These are phyloP conservation scores for Silene uniflora DNA, from an alignment of 148 eudicot species.

Conservation along the genomic window DNA sequence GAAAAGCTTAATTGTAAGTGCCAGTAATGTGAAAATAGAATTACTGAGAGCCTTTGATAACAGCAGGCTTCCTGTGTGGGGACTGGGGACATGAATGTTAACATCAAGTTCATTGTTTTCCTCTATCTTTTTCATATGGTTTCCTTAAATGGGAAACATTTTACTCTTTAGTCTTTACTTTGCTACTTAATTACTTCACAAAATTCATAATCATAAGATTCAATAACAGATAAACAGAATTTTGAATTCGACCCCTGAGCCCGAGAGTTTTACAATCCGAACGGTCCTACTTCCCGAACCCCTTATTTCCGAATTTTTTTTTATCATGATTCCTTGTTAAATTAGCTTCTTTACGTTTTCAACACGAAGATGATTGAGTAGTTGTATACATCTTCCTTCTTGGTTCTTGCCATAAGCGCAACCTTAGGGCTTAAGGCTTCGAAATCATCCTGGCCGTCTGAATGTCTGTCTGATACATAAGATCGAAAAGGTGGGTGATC, in stretches of 20 bases:
- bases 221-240: too few species aligned
- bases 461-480: conserved; percentile 26
- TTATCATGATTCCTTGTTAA: too few species aligned
- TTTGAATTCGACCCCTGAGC: too few species aligned
- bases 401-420: too few species aligned
- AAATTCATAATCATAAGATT: background rate
- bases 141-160: conserved; percentile 25
- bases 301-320: too few species aligned
- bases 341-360: background rate
- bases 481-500: too few species aligned
- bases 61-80: conserved; percentile 29
- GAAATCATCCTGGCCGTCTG: conserved; percentile 12
- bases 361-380: too few species aligned
- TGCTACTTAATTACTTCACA: background rate
- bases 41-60: conserved; percentile 30
- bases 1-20: background rate
- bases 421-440: conserved; percentile 17
- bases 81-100: conserved; percentile 22
- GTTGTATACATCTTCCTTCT: too few species aligned
- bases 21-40: background rate
- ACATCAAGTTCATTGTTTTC: conserved; percentile 23
- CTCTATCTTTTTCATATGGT: conserved; percentile 16
- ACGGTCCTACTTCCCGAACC: too few species aligned
- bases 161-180: background rate
- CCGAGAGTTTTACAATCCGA: too few species aligned